Percentiles rank a stretch among this genome's conserved stretches.
Evolutionary conservation across 306 rosid species (phyloP).

Genomic region (Malus asiatica): DNA sequence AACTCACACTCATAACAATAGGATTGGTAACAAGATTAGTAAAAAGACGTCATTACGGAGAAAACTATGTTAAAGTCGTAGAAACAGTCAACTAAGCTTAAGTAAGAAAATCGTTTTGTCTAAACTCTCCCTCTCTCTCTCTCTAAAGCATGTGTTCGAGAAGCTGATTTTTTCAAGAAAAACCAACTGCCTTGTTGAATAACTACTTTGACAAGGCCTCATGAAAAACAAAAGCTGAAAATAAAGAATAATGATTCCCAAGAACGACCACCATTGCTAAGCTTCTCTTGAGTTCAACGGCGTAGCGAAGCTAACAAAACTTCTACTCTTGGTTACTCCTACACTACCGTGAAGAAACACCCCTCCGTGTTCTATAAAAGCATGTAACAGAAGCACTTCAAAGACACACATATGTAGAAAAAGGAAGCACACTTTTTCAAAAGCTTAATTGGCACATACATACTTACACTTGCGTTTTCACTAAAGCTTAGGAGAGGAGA

Average conservation of each 20-base stretch:
- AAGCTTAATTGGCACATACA: neutral
- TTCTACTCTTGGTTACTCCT: conserved; percentile 3
- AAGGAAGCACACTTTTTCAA: neutral
- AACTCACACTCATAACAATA: neutral
- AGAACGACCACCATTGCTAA: neutral
- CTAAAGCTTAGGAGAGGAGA: neutral
- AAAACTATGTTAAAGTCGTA: neutral
- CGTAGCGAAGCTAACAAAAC: neutral
- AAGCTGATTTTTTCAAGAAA: neutral
- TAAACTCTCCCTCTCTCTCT: too few species aligned
- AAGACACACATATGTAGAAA: neutral
- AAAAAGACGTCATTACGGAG: neutral
- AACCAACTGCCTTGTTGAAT: neutral
- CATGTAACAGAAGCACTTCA: neutral
- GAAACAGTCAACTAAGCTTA: neutral
- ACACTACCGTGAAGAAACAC: neutral
- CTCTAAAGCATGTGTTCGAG: neutral
- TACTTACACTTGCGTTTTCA: neutral
- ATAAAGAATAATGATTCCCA: neutral
- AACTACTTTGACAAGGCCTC: conserved; percentile 5
- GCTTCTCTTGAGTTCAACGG: neutral
- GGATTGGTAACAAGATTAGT: neutral
- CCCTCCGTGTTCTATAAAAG: neutral
- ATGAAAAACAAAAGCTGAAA: neutral
- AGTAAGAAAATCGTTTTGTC: neutral